Base-by-base conservation (phyloP, 495 filamentous ascomycete species). In the Podospora didyma region DNA sequence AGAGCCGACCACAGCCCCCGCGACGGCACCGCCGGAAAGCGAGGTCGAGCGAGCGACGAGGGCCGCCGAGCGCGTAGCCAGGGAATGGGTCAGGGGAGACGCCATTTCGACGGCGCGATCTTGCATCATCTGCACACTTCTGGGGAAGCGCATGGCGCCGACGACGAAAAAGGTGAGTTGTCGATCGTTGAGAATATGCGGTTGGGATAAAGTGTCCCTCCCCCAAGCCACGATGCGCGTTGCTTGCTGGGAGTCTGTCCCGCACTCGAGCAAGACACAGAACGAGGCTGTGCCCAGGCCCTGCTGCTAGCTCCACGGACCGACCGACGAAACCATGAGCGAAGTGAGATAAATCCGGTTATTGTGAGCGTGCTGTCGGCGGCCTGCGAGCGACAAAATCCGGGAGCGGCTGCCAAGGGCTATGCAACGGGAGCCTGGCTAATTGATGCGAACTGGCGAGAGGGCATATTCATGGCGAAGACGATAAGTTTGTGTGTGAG, bases 1-100 rank as follows among this genome's bases (percentile, higher is more conserved):
- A 6, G 63, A 65, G 14, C 71, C 71, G 44, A 74, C 53, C 59
- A 68, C 67, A 61, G 63, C 66, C 57, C 71, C 71, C 24, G 69
- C 71, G 52, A 72, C 69, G 49, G 61, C 62, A 20, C 69, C 66
- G 39, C 61, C 57, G 26, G 66, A 60, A 22, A 72, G 65, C 7
- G 52, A 52, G 39, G 16, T 61, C 14, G 60, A 56, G n/a, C 69
- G 58, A 26, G 69, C 59, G 54, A 58, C 62, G 56, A 72, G 58
- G 54, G 54, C 46, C 56, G 67, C 60, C 53, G 26, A 31, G 26
- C 26, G 26, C 26, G 26, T 3, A 4, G 26, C 9, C 26, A 31
- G 26, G 26, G 62, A 59, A 51, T 56, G 58, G 42, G 55, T 49
- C 50, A 57, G 51, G 34, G 53, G 56, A 26, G 51, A 48, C 55